Evolutionary conservation across 73 alveolate genomes (phyloP).

Genomic region (Tetrahymena thermophila): DNA sequence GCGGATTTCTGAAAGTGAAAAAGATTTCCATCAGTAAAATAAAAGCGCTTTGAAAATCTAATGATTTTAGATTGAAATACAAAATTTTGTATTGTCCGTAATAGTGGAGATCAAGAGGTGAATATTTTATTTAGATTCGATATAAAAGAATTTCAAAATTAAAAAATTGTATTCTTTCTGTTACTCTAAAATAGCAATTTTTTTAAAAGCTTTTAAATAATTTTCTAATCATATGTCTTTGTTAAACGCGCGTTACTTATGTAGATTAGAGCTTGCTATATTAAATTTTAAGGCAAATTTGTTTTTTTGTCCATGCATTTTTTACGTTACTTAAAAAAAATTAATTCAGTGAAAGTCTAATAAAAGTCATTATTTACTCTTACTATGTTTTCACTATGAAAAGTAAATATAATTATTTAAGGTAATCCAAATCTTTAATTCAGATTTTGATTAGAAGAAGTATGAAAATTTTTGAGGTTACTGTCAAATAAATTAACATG

Average conservation of each 20-base stretch:
- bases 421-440: not conserved
- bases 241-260: not conserved
- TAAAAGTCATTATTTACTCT: not conserved
- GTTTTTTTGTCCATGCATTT: not conserved
- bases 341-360: not conserved
- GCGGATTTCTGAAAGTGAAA: not conserved
- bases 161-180: not conserved
- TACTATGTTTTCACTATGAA: not conserved
- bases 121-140: no score
- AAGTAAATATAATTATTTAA: not conserved
- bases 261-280: not conserved
- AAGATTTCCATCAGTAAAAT: not conserved
- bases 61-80: not conserved
- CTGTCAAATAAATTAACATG: not conserved
- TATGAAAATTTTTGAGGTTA: not conserved
- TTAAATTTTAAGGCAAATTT: not conserved
- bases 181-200: not conserved
- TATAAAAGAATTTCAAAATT: not conserved
- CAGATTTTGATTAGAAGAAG: not conserved
- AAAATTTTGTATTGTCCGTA: not conserved
- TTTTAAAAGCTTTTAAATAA: no score
- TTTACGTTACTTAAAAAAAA: not conserved
- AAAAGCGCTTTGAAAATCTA: not conserved
- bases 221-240: no score
- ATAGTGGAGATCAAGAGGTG: not conserved